Evolutionary conservation across 192 early-diverging fungal genomes (phyloP), one percentile per base, ranked within the genome.

Genomic region (Irineochytrium annulatum): DNA sequence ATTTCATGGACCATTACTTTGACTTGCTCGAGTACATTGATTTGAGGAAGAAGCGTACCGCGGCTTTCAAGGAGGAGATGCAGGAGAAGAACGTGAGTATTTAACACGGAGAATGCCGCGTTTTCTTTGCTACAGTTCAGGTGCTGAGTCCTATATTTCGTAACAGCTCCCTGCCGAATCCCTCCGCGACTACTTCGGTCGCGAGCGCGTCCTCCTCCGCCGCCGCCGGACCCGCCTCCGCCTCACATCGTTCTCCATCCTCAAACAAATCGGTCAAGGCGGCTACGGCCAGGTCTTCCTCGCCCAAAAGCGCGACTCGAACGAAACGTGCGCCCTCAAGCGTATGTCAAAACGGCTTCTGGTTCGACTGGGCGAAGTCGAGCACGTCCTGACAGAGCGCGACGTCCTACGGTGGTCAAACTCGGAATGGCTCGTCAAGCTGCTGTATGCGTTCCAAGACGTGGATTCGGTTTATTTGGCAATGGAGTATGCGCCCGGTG

Each of bases 361-460:
- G 35, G 74, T 79, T 24, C 55, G 73, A n/a, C 71, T 87, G 43
- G 80, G 80, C 49, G 87, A 91, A 60, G 87, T 80, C 26, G 46
- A 59, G 19, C 45, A 56, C 39, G 52, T 62, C 20, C 29, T 68
- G 14, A 68, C 67, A 11, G 89, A 89, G 59, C 82, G 89, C 30
- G 89, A 91, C 51, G 83, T 91, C 54, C 77, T 91, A 43, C 76
- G 85, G 0, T 78, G 80, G 14, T 78, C 86, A 19, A 63, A 82
- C 55, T 82, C 79, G 4, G 57, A 77, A n/a, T 95, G 92, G 92
- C 87, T 95, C 28, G 91, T 95, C 28, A 90, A 89, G 69, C 74
- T 95, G 33, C 82, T 92, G 28, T 95, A 94, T 59, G 87, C 92
- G 3, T 95, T 95, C 64, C 94, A 91, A 52, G 89, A 91, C 69